Base-by-base conservation (phyloP, 1,139 yeast genomes). In the Eremothecium cymbalariae region DNA sequence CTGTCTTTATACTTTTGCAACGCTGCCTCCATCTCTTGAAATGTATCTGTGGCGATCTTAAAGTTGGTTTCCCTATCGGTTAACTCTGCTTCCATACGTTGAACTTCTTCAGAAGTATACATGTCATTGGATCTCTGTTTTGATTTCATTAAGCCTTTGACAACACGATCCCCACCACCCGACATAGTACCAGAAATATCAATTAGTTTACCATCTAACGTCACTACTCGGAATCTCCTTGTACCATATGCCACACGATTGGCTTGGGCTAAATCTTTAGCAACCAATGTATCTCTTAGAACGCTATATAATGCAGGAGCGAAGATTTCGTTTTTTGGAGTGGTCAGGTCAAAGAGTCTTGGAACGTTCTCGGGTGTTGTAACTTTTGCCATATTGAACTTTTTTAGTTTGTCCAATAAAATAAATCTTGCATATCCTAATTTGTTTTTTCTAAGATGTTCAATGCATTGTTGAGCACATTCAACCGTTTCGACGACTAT, bases 161-260 rank as follows among this genome's bases (percentile, higher is more conserved):
- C 68, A 11, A 72, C 74, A 30, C 70, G 65, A 31, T 70, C 73
- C 36, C 97, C 97, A 60, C 99, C 99, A 50, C 99, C 99, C 33
- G 94, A 77, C 81, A 93, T 80, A 2, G 97, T 83, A 59, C 99
- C 99, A 2, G 95, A 82, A n/a, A 81, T 76, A 52, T 88, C 97
- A 38, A 93, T 90, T 21, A 90, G 66, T 48, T 85, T 82, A 19
- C 99, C 99, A 58, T 84, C 95, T 11, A 86, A 60, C 0, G 98
- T 85, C 0, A 93, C 98, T 8, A 88, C 97, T 50, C 94, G 72
- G 69, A 76, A 84, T 42, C 95, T 65, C 43, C 68, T 74, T n/a
- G 59, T 55, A 2, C 96, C 95, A 62, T 81, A 90, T 0, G 98
- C 97, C 25, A 90, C 94, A 28, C 71, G 63, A 45, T 85, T 79